Evolutionary conservation across 2,329 filamentous ascomycete species (phyloP).

Genomic region (Fusarium newnesense): DNA sequence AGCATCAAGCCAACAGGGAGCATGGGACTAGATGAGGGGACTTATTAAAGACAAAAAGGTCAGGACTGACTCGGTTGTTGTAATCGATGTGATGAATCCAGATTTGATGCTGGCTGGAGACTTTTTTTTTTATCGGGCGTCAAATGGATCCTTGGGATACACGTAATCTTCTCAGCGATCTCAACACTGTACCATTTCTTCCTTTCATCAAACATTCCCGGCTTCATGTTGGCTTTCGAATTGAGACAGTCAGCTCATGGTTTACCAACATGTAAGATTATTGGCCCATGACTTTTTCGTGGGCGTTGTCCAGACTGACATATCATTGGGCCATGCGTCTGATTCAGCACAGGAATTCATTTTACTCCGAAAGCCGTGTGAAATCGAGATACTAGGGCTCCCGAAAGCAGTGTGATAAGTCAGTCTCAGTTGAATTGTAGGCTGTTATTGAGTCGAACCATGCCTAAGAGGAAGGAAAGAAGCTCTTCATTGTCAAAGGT

Average conservation of each 20-base stretch:
- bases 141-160: background rate
- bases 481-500: background rate
- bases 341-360: constrained; percentile 13
- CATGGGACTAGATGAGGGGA: constrained; percentile 24
- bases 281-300: constrained; percentile 6
- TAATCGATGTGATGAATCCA: background rate
- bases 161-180: background rate
- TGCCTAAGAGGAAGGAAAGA: too few species aligned
- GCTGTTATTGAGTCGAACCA: background rate
- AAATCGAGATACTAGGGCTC: background rate
- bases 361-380: background rate
- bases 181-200: background rate
- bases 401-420: background rate
- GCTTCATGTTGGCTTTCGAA: background rate
- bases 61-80: background rate
- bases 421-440: background rate
- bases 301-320: background rate
- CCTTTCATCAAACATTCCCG: background rate
- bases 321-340: constrained; percentile 8
- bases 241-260: background rate
- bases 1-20: constrained; percentile 40
- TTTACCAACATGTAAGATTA: constrained; percentile 31
- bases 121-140: background rate
- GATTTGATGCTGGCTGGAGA: background rate
- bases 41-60: constrained; percentile 3